Base-by-base conservation (phyloP, 2,329 filamentous ascomycete genomes). In the Botryotinia globosa region DNA sequence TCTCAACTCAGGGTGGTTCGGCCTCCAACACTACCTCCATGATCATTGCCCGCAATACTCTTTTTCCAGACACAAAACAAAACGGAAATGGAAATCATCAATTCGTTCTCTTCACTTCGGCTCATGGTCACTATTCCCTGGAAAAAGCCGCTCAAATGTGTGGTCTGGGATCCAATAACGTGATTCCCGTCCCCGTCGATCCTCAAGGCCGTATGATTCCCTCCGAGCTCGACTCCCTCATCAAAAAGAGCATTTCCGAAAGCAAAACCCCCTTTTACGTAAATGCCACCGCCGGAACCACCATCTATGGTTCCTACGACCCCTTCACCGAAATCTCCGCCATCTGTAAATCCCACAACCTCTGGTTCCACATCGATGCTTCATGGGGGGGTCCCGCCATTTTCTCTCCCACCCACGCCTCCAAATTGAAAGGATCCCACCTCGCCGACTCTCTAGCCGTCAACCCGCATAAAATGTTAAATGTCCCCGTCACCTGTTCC, bases 381-480 rank as follows among this genome's bases (percentile, higher is more conserved):
- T 93, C 90, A 67, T 98, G 94, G 95, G 96, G 96, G 76, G 95
- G 94, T 0, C 87, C 91, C 1, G 93, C 92, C 73, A 86, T 93
- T 76, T 98, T 98, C 83, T 92, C 90, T 0, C 78, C 85, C n/a
- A 83, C 83, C 73, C 90, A 92, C 61, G 84, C 84, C 63, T 79
- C 83, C 71, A 92, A 94, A 80, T 84, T 98, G 16, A 81, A 84
- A 1, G 95, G 95, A 22, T 85, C 87, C 3, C 86, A 94, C 62
- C 86, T 91, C 58, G 96, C 94, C 16, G 88, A 98, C 82, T 93
- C 90, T 22, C 85, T 98, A 56, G 93, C 94, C 2, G 88, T 97
- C 71, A 98, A 97, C 82, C 94, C 96, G 73, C 96, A 99, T 84
- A 98, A 98, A 84, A 98, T 98, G 96, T 88, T 98, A 80, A 93